These are phyloP conservation scores for Solanum dulcamara DNA, from an alignment of 257 asterid genomes.

Conservation along the genomic window DNA sequence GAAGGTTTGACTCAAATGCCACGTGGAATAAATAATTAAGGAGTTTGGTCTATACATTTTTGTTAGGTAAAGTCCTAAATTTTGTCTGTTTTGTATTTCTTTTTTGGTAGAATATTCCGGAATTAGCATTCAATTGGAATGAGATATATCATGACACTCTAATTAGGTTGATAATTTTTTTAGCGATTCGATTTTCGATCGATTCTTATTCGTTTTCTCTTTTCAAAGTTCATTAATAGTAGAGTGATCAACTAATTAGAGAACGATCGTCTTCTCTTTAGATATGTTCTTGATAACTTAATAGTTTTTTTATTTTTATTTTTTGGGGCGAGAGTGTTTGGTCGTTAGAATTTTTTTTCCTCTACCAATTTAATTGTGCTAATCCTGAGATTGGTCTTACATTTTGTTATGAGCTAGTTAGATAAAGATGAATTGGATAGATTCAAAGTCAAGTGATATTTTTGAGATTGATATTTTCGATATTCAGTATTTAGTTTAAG, in stretches of 20 bases:
- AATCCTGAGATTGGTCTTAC: background rate
- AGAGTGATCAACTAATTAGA: background rate
- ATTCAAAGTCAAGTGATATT: background rate
- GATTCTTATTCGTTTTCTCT: no score
- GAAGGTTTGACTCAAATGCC: background rate
- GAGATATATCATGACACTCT: background rate
- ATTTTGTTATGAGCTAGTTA: background rate
- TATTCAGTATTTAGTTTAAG: background rate
- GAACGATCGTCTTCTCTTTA: background rate
- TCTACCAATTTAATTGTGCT: no score
- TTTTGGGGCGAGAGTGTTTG: no score
- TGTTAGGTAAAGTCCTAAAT: background rate
- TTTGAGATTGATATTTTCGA: background rate
- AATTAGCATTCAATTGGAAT: background rate
- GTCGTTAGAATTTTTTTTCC: no score
- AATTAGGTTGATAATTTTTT: background rate
- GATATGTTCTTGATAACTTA: no score
- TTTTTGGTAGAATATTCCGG: background rate
- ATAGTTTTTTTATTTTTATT: no score
- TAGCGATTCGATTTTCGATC: no score
- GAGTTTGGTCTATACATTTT: background rate
- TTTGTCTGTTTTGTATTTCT: background rate
- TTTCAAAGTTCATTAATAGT: background rate
- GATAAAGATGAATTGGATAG: background rate
- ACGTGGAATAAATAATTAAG: background rate